Evolutionary conservation across 441 rosid species (phyloP).

Genomic region (Melastoma candidum): DNA sequence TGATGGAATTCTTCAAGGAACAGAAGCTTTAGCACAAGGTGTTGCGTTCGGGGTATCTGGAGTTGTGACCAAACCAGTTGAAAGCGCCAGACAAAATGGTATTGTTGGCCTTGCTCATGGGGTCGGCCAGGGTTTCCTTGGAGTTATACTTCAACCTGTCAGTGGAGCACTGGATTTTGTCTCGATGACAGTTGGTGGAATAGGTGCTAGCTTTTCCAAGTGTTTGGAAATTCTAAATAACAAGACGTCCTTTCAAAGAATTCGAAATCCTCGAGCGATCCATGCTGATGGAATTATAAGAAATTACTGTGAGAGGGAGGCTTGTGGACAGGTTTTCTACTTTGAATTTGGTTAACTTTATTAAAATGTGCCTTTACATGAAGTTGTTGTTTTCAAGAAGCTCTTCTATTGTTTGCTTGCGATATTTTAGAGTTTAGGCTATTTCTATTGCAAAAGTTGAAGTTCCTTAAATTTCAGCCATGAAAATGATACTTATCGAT

Average conservation of each 20-base stretch:
- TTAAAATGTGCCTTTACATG: not conserved
- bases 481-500: no score
- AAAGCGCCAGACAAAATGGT: constrained; percentile 92
- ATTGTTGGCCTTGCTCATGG: constrained; percentile 94
- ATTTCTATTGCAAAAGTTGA: no score
- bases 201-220: constrained; percentile 92
- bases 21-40: constrained; percentile 99
- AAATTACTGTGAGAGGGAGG: constrained; percentile 85
- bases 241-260: constrained; percentile 57
- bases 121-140: constrained; percentile 82
- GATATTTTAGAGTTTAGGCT: no score
- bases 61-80: constrained; percentile 89
- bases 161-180: constrained; percentile 97
- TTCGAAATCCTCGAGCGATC: constrained; percentile 91
- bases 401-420: no score
- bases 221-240: constrained; percentile 73
- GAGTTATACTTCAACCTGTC: constrained; percentile 85
- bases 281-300: constrained; percentile 70
- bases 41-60: constrained; percentile 99
- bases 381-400: not conserved
- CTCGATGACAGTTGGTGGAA: constrained; percentile 94
- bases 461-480: no score
- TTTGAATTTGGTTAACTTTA: not conserved
- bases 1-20: constrained; percentile 93
- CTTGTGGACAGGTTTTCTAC: constrained; percentile 76